Evolutionary conservation across 1,139 yeast genomes (phyloP).

Genomic region (Magnusiomyces fungicola): DNA sequence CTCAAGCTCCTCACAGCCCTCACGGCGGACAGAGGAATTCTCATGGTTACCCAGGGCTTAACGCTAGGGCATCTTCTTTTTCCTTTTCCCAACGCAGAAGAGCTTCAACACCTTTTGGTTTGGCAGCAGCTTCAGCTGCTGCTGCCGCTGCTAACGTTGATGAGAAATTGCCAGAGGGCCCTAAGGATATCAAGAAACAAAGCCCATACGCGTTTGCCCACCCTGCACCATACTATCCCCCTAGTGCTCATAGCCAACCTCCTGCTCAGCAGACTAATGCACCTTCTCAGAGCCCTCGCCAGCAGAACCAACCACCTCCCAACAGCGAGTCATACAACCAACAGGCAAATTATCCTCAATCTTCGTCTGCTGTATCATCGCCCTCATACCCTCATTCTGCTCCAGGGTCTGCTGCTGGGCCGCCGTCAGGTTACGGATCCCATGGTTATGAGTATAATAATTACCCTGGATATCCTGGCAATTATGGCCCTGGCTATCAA

Average conservation of each 20-base stretch:
- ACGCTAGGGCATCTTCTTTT: conserved; percentile 4
- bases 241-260: not conserved
- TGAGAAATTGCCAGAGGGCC: conserved; percentile 12
- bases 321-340: not conserved
- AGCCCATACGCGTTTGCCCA: not conserved
- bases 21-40: not conserved
- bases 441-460: no score
- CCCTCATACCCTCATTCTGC: conserved; percentile 3
- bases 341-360: not conserved
- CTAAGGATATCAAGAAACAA: not conserved
- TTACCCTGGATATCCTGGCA: no score
- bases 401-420: not conserved
- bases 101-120: not conserved
- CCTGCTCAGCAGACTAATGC: not conserved
- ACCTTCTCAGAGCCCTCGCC: not conserved
- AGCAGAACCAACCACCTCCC: not conserved
- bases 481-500: no score
- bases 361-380: not conserved
- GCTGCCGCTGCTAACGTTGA: conserved; percentile 14
- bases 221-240: not conserved
- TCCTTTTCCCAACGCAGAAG: not conserved
- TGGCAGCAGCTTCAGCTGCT: conserved; percentile 8
- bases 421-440: not conserved
- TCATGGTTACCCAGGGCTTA: conserved; percentile 8
- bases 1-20: not conserved